Evolutionary conservation across 345 rosid species (phyloP).

Genomic region (Salix koriyanagi): DNA sequence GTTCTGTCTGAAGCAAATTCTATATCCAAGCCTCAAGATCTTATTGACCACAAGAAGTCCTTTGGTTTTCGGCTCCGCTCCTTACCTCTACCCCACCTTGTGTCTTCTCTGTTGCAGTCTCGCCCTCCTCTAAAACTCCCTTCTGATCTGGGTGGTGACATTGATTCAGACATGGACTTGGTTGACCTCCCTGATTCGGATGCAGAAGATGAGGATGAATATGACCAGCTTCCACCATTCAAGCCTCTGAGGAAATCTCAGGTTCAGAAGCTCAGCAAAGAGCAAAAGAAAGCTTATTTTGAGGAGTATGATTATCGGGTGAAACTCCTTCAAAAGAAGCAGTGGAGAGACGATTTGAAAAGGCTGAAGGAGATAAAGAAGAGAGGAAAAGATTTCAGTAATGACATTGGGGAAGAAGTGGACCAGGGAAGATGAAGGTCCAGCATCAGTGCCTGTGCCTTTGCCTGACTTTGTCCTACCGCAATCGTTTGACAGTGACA

Average conservation of each 20-base stretch:
- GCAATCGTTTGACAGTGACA: slow-evolving; percentile 79
- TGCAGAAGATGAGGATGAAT: slow-evolving; percentile 83
- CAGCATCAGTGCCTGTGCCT: slow-evolving; percentile 87
- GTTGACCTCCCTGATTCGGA: slow-evolving; percentile 77
- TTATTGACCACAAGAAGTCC: slow-evolving; percentile 69
- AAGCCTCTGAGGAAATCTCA: slow-evolving; percentile 76
- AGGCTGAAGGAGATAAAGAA: slow-evolving; percentile 79
- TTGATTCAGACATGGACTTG: slow-evolving; percentile 77
- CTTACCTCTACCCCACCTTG: slow-evolving; percentile 86
- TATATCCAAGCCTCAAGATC: slow-evolving; percentile 73
- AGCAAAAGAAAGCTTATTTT: slow-evolving; percentile 71
- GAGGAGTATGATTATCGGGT: slow-evolving; percentile 96
- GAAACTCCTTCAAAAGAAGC: slow-evolving; percentile 88
- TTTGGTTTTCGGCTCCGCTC: slow-evolving; percentile 84
- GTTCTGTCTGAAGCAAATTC: slow-evolving; percentile 75
- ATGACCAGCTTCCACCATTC: slow-evolving; percentile 91
- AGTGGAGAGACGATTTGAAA: slow-evolving; percentile 80
- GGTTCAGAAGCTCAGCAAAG: slow-evolving; percentile 73
- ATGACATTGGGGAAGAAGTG: slow-evolving; percentile 55
- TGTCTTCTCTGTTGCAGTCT: slow-evolving; percentile 93
- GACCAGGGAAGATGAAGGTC: slow-evolving; percentile 63
- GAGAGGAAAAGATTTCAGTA: slow-evolving; percentile 59
- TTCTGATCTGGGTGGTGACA: slow-evolving; percentile 74
- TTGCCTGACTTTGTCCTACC: slow-evolving; percentile 89
- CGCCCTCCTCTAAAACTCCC: slow-evolving; percentile 79